phyloP scores from a whole-genome alignment of 805 yeast species.

The Metschnikowia kofuensis region DNA sequence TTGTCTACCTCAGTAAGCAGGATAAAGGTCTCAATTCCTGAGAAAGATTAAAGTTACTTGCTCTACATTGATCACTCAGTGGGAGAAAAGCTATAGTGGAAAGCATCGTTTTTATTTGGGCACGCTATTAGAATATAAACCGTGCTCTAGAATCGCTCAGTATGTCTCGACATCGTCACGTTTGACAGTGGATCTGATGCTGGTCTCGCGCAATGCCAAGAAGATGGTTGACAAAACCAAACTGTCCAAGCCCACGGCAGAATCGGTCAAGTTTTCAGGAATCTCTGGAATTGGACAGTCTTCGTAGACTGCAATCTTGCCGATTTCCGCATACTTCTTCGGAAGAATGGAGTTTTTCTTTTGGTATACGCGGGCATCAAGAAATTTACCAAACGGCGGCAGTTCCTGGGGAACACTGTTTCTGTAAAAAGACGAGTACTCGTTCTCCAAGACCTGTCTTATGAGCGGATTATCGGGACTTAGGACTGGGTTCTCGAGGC shows the following conservation, averaged over 20 bases:
- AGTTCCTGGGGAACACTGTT: conserved; percentile 26
- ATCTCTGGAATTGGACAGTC: conserved; percentile 4
- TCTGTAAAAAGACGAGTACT: conserved; percentile 7
- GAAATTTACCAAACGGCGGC: conserved; percentile 40
- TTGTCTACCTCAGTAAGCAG: too few species aligned
- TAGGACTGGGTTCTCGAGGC: conserved; percentile 32
- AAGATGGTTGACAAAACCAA: conserved; percentile 31
- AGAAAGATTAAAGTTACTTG: too few species aligned
- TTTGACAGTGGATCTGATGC: conserved; percentile 20
- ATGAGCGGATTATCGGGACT: conserved; percentile 23
- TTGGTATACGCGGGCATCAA: conserved; percentile 26
- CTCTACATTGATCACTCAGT: too few species aligned
- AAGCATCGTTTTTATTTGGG: too few species aligned
- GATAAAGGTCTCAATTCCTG: too few species aligned
- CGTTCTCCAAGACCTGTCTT: conserved; percentile 11
- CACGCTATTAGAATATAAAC: too few species aligned
- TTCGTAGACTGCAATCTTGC: conserved; percentile 34
- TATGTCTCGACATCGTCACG: conserved; percentile 2
- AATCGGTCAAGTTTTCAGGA: conserved; percentile 20
- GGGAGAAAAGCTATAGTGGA: too few species aligned
- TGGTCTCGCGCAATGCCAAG: conserved; percentile 31
- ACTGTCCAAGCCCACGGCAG: conserved; percentile 29
- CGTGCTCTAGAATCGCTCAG: background rate
- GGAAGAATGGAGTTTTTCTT: conserved; percentile 24
- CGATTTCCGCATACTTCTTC: conserved; percentile 35